A percentile compares a stretch with the other conserved stretches of the same genome.
Conservation (phyloP, 441 rosid species). For the Populus hybrid region DNA sequence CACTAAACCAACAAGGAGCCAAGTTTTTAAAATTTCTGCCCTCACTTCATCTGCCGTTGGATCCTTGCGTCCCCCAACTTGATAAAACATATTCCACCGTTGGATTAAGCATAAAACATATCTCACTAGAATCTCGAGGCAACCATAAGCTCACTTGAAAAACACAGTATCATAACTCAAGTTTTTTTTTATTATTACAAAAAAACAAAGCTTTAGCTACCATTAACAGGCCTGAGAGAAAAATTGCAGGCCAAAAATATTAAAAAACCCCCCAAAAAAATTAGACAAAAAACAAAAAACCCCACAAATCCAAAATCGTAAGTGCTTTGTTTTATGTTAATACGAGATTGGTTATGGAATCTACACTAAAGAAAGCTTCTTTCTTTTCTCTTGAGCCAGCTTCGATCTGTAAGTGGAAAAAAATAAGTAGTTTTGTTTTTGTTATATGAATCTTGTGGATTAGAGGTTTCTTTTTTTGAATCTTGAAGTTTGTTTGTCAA, state of each 20-base stretch:
- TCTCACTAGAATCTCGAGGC: constrained; percentile 3
- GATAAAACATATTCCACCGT: not conserved
- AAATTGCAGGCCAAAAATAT: constrained; percentile 23
- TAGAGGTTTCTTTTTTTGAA: not conserved
- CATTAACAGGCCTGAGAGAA: constrained; percentile 12
- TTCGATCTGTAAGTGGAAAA: constrained; percentile 27
- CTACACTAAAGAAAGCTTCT: constrained; percentile 9
- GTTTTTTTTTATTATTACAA: constrained; percentile 1
- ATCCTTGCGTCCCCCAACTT: not conserved
- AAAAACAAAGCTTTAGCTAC: not conserved
- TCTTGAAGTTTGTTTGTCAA: not conserved
- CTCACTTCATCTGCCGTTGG: not conserved
- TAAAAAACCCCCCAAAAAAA: not conserved
- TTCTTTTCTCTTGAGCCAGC: constrained; percentile 7
- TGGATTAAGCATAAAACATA: not conserved
- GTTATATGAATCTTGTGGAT: not conserved
- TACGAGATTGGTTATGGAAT: constrained; percentile 27
- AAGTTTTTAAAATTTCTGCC: too few species aligned
- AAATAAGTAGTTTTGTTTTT: too few species aligned
- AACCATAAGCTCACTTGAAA: not conserved
- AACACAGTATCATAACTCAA: not conserved
- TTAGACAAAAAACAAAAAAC: not conserved
- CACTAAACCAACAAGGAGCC: not conserved
- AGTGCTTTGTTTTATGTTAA: constrained; percentile 2
- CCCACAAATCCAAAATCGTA: not conserved